Evolutionary conservation across 331 rosid genomes (phyloP), one percentile per base, ranked within the genome.

Genomic region (Telfairia occidentalis): DNA sequence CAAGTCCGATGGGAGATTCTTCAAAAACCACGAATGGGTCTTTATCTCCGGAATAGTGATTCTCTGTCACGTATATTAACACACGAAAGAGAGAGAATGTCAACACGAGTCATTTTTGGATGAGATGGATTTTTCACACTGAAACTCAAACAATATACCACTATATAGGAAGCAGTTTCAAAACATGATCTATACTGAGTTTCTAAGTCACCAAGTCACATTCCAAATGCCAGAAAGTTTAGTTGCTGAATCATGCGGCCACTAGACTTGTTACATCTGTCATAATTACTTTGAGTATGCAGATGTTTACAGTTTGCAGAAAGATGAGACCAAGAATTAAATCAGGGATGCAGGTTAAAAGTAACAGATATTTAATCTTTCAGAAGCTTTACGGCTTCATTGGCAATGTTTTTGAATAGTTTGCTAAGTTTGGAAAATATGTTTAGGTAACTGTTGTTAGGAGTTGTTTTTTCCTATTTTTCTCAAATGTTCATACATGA

Each of bases 1-100:
- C 67, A 91, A 71, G 65, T 89, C 95, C 9, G 96, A 87, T 0
- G 97, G 97, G 43, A 90, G 96, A 84, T 91, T 88, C 92, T 84
- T 89, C 84, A 81, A 75, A 80, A 94, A 91, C 98, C 97, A 94
- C 50, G 83, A 73, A 52, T 94, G 91, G 81, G 81, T 89, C 84
- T 82, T 79, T 63, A 94, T 94, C 78, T 94, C 89, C n/a, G 96
- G 96, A 69, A 94, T 89, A 57, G 78, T 82, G 71, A 94, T 94
- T 82, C 98, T 89, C 96, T 94, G 96, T 77, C 35, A 19, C 75
- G 78, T 61, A n/a, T 48, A 71, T 50, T 57, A 71, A 40, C 74
- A 63, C 74, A 53, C 77, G 81, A 49, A 65, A 76, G 38, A 76
- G 74, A 21, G 37, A 43, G n/a, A n/a, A 29, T 5, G 43, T 19